Evolutionary conservation across 345 rosid species (phyloP).

Genomic region (Hibiscus syriacus): DNA sequence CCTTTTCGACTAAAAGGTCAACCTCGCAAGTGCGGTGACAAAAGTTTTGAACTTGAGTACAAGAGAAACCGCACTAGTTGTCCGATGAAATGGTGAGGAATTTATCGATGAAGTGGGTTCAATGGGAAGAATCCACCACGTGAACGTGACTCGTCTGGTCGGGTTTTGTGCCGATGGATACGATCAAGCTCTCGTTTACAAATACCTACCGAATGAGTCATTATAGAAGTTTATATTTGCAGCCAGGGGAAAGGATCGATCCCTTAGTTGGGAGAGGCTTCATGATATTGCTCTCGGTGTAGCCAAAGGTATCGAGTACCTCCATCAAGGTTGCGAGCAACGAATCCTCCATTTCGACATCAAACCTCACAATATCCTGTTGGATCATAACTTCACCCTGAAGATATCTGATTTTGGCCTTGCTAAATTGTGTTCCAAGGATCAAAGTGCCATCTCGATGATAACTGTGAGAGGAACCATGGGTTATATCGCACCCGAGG

Average conservation of each 20-base stretch:
- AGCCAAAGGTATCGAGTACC: background rate
- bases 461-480: background rate
- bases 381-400: background rate
- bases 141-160: too few species aligned
- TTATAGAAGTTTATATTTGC: too few species aligned
- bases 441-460: background rate
- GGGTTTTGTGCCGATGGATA: too few species aligned
- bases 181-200: too few species aligned
- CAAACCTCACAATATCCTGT: slow-evolving; percentile 1
- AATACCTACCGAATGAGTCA: too few species aligned
- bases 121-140: too few species aligned
- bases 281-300: background rate
- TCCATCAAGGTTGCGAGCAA: background rate
- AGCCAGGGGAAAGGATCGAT: too few species aligned
- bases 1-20: background rate
- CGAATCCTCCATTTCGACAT: background rate
- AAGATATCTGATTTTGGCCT: background rate
- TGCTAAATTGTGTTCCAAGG: background rate
- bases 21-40: background rate
- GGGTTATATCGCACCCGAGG: background rate
- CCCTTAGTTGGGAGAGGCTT: background rate
- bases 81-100: too few species aligned
- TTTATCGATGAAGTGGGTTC: too few species aligned
- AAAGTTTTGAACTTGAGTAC: background rate
- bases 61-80: background rate